phyloP scores from a whole-genome alignment of 1,139 yeast species.

The Arxiozyma bovina region DNA sequence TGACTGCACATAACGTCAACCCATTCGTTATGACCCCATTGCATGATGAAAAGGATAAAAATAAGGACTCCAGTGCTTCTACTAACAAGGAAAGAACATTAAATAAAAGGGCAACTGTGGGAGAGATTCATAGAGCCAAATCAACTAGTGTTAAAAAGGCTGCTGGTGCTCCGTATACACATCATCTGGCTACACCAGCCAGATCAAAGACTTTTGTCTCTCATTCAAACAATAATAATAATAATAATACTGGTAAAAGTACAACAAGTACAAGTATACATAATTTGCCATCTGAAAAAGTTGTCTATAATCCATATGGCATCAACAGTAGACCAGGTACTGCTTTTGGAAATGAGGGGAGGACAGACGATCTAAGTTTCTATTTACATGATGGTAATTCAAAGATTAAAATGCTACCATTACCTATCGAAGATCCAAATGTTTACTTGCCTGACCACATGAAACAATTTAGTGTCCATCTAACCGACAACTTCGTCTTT shows the following conservation, averaged over 20 bases:
- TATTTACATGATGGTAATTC: constrained; percentile 34
- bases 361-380: constrained; percentile 19
- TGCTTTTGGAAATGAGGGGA: constrained; percentile 8
- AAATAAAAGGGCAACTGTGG: background rate
- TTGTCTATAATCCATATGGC: constrained; percentile 31
- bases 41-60: background rate
- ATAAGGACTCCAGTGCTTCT: background rate
- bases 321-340: constrained; percentile 19
- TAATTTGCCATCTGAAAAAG: constrained; percentile 11
- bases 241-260: background rate
- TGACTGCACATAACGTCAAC: constrained; percentile 24
- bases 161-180: constrained; percentile 7
- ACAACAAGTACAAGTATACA: background rate
- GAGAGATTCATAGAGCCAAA: constrained; percentile 3
- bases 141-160: constrained; percentile 2
- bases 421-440: constrained; percentile 66
- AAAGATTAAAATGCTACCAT: constrained; percentile 41
- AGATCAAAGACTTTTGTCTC: constrained; percentile 11
- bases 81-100: background rate
- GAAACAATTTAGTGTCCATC: constrained; percentile 43
- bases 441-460: constrained; percentile 49
- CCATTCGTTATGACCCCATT: constrained; percentile 18
- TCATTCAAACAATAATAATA: constrained; percentile 1
- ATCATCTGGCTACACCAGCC: constrained; percentile 8
- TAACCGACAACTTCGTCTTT: constrained; percentile 53